Percentiles rank a stretch among this genome's conserved stretches.
Evolutionary conservation across 768 basidiomycete genomes (phyloP).

Genomic region (Lactifluus subvellereus): DNA sequence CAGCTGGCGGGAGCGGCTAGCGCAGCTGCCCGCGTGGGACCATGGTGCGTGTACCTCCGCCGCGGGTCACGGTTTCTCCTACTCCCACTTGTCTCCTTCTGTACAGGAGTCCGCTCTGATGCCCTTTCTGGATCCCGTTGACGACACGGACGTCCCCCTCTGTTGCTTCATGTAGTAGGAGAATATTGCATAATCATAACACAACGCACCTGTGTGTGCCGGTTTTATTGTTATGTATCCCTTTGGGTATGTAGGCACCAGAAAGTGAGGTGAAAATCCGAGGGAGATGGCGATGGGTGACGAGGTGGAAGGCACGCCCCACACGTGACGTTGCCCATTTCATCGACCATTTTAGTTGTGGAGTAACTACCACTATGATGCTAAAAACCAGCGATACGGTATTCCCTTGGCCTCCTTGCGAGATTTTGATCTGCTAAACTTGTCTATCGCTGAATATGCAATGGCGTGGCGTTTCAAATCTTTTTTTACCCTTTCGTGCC

Average conservation of each 20-base stretch:
- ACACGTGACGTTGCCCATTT: background rate
- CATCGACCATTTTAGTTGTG: too few relatives aligned
- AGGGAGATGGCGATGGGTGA: background rate
- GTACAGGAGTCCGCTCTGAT: background rate
- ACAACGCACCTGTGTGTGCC: background rate
- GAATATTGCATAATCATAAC: background rate
- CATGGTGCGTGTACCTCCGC: background rate
- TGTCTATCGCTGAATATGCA: background rate
- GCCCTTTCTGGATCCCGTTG: background rate
- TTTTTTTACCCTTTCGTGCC: background rate
- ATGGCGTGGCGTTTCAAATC: background rate
- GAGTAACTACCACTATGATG: too few relatives aligned
- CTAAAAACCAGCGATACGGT: too few relatives aligned
- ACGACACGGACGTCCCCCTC: conserved; percentile 1
- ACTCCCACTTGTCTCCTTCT: background rate
- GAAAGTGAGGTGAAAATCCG: background rate
- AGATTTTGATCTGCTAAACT: background rate
- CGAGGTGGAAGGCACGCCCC: background rate
- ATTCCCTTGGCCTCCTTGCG: too few relatives aligned
- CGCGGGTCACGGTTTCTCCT: background rate
- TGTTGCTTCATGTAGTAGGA: background rate
- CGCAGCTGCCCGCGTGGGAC: background rate
- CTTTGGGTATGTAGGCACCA: background rate
- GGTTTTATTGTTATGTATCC: background rate
- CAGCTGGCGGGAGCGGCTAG: conserved; percentile 4